phyloP scores from a whole-genome alignment of 1,284 basidiomycete species.

The Naganishia cerealis region DNA sequence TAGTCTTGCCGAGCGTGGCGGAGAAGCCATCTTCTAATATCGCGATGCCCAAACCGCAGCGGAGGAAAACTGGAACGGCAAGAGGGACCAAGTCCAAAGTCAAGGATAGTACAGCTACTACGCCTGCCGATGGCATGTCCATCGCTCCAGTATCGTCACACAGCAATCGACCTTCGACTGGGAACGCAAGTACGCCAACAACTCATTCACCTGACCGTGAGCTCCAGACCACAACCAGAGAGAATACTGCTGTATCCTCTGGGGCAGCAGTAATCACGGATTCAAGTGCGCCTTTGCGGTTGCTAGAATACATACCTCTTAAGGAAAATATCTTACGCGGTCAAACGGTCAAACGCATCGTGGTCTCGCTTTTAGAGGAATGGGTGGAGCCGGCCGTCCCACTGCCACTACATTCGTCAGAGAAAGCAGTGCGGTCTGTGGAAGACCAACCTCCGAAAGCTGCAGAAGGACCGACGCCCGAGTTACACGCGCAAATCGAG shows the following conservation, averaged over 20 bases:
- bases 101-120: slow-evolving; percentile 5
- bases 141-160: neutral
- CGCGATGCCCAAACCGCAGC: slow-evolving; percentile 5
- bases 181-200: slow-evolving; percentile 13
- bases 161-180: slow-evolving; percentile 14
- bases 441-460: neutral
- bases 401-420: neutral
- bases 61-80: slow-evolving; percentile 19
- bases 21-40: neutral
- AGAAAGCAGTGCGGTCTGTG: neutral
- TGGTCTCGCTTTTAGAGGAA: slow-evolving; percentile 45
- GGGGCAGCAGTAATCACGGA: slow-evolving; percentile 12
- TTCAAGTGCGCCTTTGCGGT: slow-evolving; percentile 41
- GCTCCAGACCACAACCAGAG: slow-evolving; percentile 4
- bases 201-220: slow-evolving; percentile 27
- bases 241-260: slow-evolving; percentile 10
- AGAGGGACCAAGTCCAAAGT: slow-evolving; percentile 16
- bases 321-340: slow-evolving; percentile 48
- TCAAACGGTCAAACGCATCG: slow-evolving; percentile 38
- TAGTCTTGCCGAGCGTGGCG: neutral
- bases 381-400: slow-evolving; percentile 48
- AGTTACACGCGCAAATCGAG: neutral
- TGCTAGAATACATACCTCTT: slow-evolving; percentile 52
- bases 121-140: neutral
- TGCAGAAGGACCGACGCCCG: neutral